Conservation (phyloP, 1,284 basidiomycete species). For the Ceratobasidium sp. region DNA sequence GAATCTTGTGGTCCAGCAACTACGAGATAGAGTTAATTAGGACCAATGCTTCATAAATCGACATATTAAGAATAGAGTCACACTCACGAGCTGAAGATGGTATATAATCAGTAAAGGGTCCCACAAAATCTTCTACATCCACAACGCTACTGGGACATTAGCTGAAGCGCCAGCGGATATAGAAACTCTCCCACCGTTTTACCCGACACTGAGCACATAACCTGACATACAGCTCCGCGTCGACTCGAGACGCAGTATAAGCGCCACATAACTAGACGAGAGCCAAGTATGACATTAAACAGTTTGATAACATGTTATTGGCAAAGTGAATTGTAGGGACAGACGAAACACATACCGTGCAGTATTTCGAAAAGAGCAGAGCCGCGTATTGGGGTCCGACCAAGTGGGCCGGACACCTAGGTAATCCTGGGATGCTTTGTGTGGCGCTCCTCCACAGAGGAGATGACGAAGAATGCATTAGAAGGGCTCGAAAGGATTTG, state of each 20-base stretch:
- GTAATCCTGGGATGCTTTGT: background rate
- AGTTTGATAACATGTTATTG: too few species aligned
- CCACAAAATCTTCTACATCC: too few species aligned
- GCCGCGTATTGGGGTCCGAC: conserved; percentile 5
- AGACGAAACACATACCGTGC: conserved; percentile 15
- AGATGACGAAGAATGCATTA: background rate
- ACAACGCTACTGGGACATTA: background rate
- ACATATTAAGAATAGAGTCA: background rate
- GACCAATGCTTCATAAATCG: too few species aligned
- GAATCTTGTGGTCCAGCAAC: background rate
- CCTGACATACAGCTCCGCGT: conserved; percentile 1
- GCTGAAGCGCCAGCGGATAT: background rate
- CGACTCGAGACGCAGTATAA: background rate
- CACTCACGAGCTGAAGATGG: conserved; percentile 1
- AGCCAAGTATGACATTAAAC: too few species aligned
- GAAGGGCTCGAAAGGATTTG: background rate
- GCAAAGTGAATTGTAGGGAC: too few species aligned
- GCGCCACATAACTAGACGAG: too few species aligned
- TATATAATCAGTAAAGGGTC: too few species aligned
- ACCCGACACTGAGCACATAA: background rate
- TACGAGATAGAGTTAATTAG: background rate
- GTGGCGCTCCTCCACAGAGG: background rate
- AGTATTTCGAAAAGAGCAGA: conserved; percentile 7
- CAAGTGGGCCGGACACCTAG: background rate
- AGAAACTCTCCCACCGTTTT: background rate